phyloP scores from a whole-genome alignment of 129 eudicot species.

The Deinandra increscens region DNA sequence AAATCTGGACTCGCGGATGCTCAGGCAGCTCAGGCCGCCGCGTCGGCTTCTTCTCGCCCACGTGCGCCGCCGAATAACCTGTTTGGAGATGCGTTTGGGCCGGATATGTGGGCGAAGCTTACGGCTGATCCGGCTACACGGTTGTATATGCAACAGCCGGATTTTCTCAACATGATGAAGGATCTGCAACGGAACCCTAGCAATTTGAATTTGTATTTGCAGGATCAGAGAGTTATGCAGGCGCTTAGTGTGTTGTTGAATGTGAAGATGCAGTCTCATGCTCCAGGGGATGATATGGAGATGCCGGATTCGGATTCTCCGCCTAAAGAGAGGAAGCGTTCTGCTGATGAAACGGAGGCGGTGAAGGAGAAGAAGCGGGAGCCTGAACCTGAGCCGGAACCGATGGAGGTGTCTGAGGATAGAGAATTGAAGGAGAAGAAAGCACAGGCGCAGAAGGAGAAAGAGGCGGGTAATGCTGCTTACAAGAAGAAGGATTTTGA shows the following conservation, averaged over 20 bases:
- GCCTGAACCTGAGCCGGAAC: conserved; percentile 49
- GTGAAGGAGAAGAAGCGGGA: conserved; percentile 60
- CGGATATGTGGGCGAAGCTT: conserved; percentile 92
- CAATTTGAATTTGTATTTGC: conserved; percentile 74
- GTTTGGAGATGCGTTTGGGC: conserved; percentile 90
- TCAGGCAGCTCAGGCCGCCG: conserved; percentile 36
- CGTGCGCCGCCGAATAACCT: conserved; percentile 37
- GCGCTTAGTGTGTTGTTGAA: conserved; percentile 81
- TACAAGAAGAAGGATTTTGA: conserved; percentile 97
- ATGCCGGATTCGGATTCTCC: conserved; percentile 42
- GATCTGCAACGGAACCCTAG: conserved; percentile 76
- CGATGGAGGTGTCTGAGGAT: conserved; percentile 67
- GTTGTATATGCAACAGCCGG: conserved; percentile 67
- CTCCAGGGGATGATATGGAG: conserved; percentile 47
- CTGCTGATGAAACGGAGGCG: conserved; percentile 48
- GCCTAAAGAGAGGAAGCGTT: conserved; percentile 45
- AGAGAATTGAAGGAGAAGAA: conserved; percentile 66
- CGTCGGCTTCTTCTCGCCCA: conserved; percentile 25
- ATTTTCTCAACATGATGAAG: conserved; percentile 81
- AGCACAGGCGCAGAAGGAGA: conserved; percentile 68
- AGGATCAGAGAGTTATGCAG: conserved; percentile 98
- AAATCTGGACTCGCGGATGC: conserved; percentile 79
- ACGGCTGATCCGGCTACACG: conserved; percentile 76
- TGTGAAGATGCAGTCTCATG: conserved; percentile 44
- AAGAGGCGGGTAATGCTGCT: conserved; percentile 95